These are phyloP conservation scores for Inga leiocalycina DNA, from an alignment of 306 rosid species.

Conservation along the genomic window DNA sequence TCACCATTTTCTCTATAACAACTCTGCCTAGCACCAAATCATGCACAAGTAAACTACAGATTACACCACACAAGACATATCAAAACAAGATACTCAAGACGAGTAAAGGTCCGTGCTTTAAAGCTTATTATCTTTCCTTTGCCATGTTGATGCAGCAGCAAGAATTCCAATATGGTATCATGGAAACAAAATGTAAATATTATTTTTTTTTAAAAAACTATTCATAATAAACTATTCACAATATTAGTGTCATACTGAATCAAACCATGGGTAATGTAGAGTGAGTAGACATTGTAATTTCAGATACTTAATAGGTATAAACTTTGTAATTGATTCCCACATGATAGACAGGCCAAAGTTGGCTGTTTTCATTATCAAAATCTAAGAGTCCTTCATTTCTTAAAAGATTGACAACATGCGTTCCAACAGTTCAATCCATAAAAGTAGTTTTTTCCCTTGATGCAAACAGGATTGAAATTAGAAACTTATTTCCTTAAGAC, in stretches of 20 bases:
- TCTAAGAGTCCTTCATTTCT: slow-evolving; percentile 21
- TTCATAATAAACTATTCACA: background rate
- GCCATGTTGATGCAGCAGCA: background rate
- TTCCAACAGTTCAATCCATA: slow-evolving; percentile 6
- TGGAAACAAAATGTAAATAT: background rate
- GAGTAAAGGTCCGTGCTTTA: background rate
- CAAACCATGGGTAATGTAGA: background rate
- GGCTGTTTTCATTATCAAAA: slow-evolving; percentile 8
- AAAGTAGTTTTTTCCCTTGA: background rate
- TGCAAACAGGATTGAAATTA: background rate
- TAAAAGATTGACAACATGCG: background rate
- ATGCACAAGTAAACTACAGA: background rate
- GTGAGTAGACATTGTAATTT: background rate
- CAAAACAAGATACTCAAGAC: background rate
- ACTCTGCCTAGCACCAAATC: background rate
- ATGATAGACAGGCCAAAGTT: background rate
- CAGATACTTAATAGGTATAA: background rate
- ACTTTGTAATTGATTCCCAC: background rate
- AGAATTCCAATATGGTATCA: background rate
- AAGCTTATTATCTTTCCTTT: background rate
- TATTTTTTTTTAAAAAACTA: background rate
- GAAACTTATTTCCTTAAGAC: slow-evolving; percentile 8
- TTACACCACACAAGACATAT: background rate
- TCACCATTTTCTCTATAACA: background rate
- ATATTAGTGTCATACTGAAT: background rate